Evolutionary conservation across 2,329 filamentous ascomycete species (phyloP), one percentile per base, ranked within the genome.

Genomic region (Canariomyces notabilis): DNA sequence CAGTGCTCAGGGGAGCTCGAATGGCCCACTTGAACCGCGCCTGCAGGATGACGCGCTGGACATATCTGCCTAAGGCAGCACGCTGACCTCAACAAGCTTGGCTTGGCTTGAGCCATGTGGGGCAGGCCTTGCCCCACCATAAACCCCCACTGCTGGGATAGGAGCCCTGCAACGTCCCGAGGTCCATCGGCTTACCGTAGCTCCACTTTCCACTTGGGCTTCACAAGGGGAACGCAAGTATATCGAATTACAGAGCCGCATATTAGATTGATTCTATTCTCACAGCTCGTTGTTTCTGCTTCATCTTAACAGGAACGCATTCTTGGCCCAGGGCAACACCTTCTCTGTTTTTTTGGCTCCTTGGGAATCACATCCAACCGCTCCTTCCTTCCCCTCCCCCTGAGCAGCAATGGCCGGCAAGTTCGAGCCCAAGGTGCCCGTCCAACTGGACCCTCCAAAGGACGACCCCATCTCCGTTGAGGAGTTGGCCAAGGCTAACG

Each of bases 381-480:
- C n/a, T 35, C 5, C 22, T 14, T 9, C 9, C 14, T 21, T 21
- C 40, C 16, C 11, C 6, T 35, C 16, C 9, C 9, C 4, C 9
- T 5, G 14, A 29, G 3, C 26, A 8, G 26, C 26, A 4, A 82
- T 82, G 78, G 64, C 74, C 50, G 77, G 75, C 53, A 84, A 79
- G 58, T 94, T 94, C 59, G 84, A 87, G 64, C 88, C 89, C 35
- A 94, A 93, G 68, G 71, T 72, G 21, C 77, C 87, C 3, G 83
- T 93, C 50, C 70, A 82, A 47, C 79, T 98, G 49, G 75, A 85
- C 48, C 84, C 89, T 31, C 93, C 93, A 12, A 97, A 94, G 70
- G 78, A 89, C 62, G 90, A 96, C 60, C 78, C 79, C 31, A 96
- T 98, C 59, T 82, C 83, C n/a, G 61, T 76, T 2, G 87, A 93